Conservation (phyloP, 306 rosid genomes). For the Senna tora region DNA sequence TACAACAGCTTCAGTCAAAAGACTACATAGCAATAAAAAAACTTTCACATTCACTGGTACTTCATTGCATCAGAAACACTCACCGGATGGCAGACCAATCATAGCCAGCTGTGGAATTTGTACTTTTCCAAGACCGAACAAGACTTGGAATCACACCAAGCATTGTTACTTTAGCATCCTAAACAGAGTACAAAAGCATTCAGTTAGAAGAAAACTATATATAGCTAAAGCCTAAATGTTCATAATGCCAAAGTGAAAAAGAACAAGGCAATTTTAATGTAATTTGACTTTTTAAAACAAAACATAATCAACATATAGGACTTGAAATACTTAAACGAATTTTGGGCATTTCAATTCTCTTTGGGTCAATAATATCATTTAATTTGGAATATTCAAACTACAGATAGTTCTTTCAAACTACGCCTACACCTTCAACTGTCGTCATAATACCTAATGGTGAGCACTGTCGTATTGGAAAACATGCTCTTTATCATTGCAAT, state of each 20-base stretch:
- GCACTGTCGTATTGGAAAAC: background rate
- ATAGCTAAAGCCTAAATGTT: constrained; percentile 14
- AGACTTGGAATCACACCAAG: constrained; percentile 95
- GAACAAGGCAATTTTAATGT: constrained; percentile 20
- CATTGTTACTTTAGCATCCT: constrained; percentile 91
- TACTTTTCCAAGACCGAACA: constrained; percentile 86
- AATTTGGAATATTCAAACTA: background rate
- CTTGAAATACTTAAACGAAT: background rate
- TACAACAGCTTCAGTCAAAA: constrained; percentile 28
- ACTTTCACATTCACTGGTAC: constrained; percentile 26
- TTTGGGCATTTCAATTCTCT: constrained; percentile 23
- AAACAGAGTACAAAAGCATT: constrained; percentile 17
- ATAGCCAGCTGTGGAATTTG: constrained; percentile 66
- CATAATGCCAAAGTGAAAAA: constrained; percentile 3
- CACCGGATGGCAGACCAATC: constrained; percentile 95
- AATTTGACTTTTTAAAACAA: background rate
- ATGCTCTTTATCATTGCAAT: background rate
- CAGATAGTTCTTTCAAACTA: constrained; percentile 7
- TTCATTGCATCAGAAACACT: constrained; percentile 38
- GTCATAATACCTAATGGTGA: constrained; percentile 3
- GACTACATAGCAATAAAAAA: constrained; percentile 33
- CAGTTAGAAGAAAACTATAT: constrained; percentile 19
- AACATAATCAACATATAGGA: constrained; percentile 28
- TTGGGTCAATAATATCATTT: background rate
- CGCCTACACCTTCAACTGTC: background rate